Conservation (phyloP, 2,329 filamentous ascomycete genomes). For the Ophiostoma piceae region DNA sequence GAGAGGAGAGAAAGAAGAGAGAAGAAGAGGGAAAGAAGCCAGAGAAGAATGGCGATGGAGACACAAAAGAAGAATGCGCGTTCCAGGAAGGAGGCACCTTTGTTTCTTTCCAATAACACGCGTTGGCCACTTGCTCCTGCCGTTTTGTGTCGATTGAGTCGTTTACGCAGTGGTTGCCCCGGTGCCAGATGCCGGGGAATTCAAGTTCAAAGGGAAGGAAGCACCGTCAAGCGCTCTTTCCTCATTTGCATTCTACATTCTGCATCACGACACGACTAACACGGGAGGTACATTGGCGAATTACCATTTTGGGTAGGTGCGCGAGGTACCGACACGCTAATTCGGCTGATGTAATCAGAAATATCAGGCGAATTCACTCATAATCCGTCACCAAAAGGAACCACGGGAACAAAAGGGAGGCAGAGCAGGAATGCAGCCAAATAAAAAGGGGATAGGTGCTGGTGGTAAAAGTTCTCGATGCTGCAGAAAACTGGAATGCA, state of each 20-base stretch:
- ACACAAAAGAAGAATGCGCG: conserved; percentile 17
- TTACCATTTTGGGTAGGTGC: neutral
- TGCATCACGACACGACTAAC: conserved; percentile 14
- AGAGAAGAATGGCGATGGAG: neutral
- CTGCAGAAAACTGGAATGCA: conserved; percentile 21
- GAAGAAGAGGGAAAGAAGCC: conserved; percentile 9
- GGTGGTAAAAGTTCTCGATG: neutral
- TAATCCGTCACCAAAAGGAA: neutral
- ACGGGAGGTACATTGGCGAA: conserved; percentile 9
- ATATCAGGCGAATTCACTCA: neutral
- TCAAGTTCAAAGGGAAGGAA: conserved; percentile 21
- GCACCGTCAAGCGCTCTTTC: conserved; percentile 21
- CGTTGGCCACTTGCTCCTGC: conserved; percentile 22
- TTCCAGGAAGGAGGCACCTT: conserved; percentile 16
- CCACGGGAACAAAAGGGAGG: conserved; percentile 11
- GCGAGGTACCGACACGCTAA: neutral
- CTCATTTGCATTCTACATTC: conserved; percentile 3
- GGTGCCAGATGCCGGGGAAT: conserved; percentile 15
- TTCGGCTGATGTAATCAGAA: conserved; percentile 8
- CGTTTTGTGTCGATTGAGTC: conserved; percentile 18
- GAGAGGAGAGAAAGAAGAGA: conserved; percentile 7
- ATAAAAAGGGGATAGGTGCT: conserved; percentile 14
- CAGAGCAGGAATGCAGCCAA: conserved; percentile 20
- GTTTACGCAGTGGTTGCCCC: conserved; percentile 23
- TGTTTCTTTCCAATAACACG: conserved; percentile 19